phyloP scores from a whole-genome alignment of 257 asterid species.

The Solanum chaucha region DNA sequence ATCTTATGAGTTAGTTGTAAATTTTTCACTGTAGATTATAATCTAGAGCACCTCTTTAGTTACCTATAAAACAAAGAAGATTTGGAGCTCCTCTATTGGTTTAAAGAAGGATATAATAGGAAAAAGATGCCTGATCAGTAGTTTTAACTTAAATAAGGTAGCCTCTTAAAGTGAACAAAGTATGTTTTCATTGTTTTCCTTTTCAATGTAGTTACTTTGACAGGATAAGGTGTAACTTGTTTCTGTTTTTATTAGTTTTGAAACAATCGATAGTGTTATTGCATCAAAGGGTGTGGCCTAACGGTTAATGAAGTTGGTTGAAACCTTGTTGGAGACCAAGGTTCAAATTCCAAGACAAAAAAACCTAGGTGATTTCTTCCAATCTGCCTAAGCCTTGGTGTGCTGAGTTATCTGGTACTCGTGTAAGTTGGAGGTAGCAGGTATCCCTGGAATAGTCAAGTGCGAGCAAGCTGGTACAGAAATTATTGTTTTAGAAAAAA shows the following conservation, averaged over 20 bases:
- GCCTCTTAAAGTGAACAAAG: not conserved
- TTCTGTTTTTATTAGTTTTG: not conserved
- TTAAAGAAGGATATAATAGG: not conserved
- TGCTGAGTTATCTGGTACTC: not conserved
- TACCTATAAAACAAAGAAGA: not conserved
- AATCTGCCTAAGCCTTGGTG: not conserved
- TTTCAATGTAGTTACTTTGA: not conserved
- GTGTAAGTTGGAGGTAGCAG: not conserved
- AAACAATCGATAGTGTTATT: not conserved
- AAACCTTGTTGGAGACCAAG: not conserved
- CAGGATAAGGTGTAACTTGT: not conserved
- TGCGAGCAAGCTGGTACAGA: not conserved
- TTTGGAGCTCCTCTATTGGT: not conserved
- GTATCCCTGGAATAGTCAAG: not conserved
- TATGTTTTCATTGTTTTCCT: not conserved
- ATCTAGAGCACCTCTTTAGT: not conserved
- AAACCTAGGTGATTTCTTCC: not conserved
- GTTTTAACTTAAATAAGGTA: not conserved
- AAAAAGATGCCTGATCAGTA: not conserved
- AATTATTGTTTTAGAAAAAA: not conserved
- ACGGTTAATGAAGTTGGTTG: not conserved
- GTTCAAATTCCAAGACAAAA: not conserved
- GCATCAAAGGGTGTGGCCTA: not conserved
- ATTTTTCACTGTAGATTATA: not conserved
- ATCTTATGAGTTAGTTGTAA: not conserved